Base-by-base conservation (phyloP, 1,284 basidiomycete genomes). In the Exobasidium cylindrosporum region DNA sequence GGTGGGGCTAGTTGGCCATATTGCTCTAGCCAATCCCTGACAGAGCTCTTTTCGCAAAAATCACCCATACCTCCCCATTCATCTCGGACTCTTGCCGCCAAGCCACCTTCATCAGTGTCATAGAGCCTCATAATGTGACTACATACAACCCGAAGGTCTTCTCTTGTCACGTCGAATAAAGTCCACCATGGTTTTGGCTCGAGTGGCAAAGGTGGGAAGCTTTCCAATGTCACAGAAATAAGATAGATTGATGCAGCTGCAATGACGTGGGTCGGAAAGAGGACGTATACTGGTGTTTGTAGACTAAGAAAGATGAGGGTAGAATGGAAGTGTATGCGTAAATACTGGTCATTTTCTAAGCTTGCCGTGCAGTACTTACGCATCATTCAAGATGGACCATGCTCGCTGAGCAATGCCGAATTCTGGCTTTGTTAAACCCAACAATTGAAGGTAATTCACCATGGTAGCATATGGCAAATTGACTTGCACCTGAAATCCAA, bases 381-480 rank as follows among this genome's bases (percentile, higher is more conserved):
- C 71, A 63, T 82, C 82, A 66, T 81, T 82, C 31, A 81, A 65
- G 62, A 74, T 78, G 1, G 75, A 74, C 82, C 82, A 82, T 0
- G 80, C 79, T 24, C 65, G 57, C 57, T 77, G 71, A 0, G 75
- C 72, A 2, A 80, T 28, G 2, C 32, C 57, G 1, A 63, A 62
- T 14, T 61, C 46, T 17, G 5, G 43, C 44, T 66, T 55, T 1
- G 78, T 66, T 11, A 98, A 83, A 32, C 91, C 92, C 14, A 99
- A 85, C 26, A 97, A 87, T 63, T 92, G 87, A 67, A 97, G 84
- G 80, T 98, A 98, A 82, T 97, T 97, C 74, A 97, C 89, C 65
- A 97, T 85, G 13, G 92, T 92, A 26, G 89, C 92, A 76, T 97
- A 97, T 0, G 96, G 94, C 45, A 97, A 83, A 14, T 91, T 89